Base-by-base conservation (phyloP, 1,284 basidiomycete species). In the Golubevia sp. region DNA sequence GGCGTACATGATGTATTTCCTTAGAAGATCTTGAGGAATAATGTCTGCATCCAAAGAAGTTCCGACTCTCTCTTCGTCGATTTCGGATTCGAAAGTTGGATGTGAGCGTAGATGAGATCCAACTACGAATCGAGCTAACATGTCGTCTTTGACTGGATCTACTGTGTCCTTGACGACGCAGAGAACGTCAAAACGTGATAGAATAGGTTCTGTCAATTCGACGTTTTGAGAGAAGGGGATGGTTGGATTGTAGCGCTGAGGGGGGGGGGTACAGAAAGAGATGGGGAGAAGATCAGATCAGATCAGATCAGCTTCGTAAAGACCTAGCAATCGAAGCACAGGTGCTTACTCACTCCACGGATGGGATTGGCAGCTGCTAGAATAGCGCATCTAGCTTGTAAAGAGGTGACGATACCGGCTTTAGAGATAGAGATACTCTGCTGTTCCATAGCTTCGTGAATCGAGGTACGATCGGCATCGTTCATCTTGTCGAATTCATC, bases 401-500 rank as follows among this genome's bases (percentile, higher is more conserved):
- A 88, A 11, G 92, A 92, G 8, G 97, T 98, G 58, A 99, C 92
- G 74, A 99, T 99, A 64, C 96, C 97, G 2, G 96, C 97, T 83
- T 99, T 99, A 49, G 94, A 95, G 73, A 99, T 98, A 1, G 96
- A 98, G 75, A 99, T 99, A n/a, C 92, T 92, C 83, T 99, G 96
- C 85, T 99, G 96, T 84, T 99, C 96, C 96, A 99, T 99, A 1
- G 97, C 97, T 85, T 99, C 96, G 86, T 99, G 97, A 77, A 99
- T 99, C 5, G 94, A 98, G 11, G 96, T 98, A 70, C 83, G 64
- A 61, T 86, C 86, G 21, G 93, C 89, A 77, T 99, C 96, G 86
- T 99, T 99, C 96, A 99, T 99, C 88, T 99, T 99, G 87, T 99
- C 96, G 84, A 99, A 99, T 85, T 99, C 97, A 85, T 99, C 96